Evolutionary conservation across 1,139 yeast species (phyloP).

Genomic region (Meyerozyma guilliermondii): DNA sequence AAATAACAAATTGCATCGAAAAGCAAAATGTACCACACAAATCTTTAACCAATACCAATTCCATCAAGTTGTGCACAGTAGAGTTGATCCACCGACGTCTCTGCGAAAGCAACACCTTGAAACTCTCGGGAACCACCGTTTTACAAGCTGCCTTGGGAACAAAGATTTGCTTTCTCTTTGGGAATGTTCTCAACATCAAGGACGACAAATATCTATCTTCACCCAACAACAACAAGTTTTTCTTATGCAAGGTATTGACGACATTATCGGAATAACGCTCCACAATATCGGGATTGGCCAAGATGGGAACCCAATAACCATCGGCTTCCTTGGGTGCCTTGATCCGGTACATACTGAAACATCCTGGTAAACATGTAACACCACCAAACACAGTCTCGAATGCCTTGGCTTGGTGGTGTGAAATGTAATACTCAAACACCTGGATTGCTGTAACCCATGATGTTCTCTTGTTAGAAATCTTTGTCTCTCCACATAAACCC

Average conservation of each 20-base stretch:
- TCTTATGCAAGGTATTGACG: slow-evolving; percentile 80
- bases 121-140: slow-evolving; percentile 83
- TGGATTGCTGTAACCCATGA: slow-evolving; percentile 95
- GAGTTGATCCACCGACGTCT: slow-evolving; percentile 99
- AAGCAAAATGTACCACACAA: slow-evolving; percentile 96
- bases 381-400: slow-evolving; percentile 96
- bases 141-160: slow-evolving; percentile 95
- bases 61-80: slow-evolving; percentile 93
- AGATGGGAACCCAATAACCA: slow-evolving; percentile 95
- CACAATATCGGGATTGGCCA: slow-evolving; percentile 94
- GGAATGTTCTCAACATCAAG: slow-evolving; percentile 88
- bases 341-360: slow-evolving; percentile 93
- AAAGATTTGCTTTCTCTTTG: slow-evolving; percentile 87
- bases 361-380: slow-evolving; percentile 96
- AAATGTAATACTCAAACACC: slow-evolving; percentile 91
- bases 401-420: slow-evolving; percentile 95
- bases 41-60: slow-evolving; percentile 80
- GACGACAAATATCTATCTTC: slow-evolving; percentile 90
- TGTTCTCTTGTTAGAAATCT: slow-evolving; percentile 78
- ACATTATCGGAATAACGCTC: slow-evolving; percentile 91
- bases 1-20: slow-evolving; percentile 93
- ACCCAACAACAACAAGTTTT: slow-evolving; percentile 83
- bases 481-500: slow-evolving; percentile 98
- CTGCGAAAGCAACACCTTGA: slow-evolving; percentile 80
- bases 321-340: slow-evolving; percentile 87